A percentile compares a stretch with the other conserved stretches of the same genome.
Conservation (phyloP, 2,329 filamentous ascomycete genomes). For the Aquanectria penicillioides region DNA sequence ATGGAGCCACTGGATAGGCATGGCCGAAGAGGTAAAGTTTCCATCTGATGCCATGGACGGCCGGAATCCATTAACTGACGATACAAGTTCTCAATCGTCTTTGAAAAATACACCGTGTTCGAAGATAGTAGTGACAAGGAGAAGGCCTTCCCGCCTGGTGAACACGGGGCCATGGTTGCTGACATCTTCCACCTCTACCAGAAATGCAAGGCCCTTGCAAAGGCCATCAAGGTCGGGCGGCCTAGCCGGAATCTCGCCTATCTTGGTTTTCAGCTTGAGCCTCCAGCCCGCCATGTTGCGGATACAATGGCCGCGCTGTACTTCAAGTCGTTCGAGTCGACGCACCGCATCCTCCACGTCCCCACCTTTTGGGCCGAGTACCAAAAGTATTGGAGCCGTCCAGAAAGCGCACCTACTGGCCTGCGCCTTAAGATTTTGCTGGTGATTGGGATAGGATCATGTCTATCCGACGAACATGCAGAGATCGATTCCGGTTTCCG, state of each 20-base stretch:
- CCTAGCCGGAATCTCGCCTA: background rate
- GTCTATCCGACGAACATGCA: conserved; percentile 39
- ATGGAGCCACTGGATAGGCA: background rate
- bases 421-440: conserved; percentile 51
- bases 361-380: conserved; percentile 64
- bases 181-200: background rate
- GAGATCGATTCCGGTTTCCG: conserved; percentile 40
- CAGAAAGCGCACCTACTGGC: conserved; percentile 33
- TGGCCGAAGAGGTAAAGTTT: background rate
- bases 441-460: conserved; percentile 53
- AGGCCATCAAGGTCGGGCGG: conserved; percentile 1
- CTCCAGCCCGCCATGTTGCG: conserved; percentile 43
- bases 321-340: conserved; percentile 59
- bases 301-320: conserved; percentile 58
- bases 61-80: background rate
- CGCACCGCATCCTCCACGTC: conserved; percentile 62
- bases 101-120: background rate
- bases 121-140: background rate
- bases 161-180: background rate
- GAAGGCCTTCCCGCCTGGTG: background rate
- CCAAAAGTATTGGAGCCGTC: conserved; percentile 54
- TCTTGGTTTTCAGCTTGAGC: conserved; percentile 25
- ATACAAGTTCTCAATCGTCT: background rate
- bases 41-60: background rate
- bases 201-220: conserved; percentile 5